phyloP scores from a whole-genome alignment of 257 asterid species.

The Solanum pimpinellifolium region DNA sequence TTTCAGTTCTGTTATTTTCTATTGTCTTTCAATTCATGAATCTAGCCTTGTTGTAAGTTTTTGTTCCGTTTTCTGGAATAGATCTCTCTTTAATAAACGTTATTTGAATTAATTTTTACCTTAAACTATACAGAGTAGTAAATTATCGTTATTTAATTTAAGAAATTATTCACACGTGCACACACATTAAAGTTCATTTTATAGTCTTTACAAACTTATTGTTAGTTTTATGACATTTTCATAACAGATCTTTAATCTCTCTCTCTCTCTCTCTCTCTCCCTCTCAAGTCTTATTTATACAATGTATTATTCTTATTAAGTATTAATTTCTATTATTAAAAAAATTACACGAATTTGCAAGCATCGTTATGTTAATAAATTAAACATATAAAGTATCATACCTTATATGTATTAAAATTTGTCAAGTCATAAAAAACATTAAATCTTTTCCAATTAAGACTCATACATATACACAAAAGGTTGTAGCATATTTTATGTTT shows the following conservation, averaged over 20 bases:
- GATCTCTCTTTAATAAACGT: neutral
- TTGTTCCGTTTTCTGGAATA: neutral
- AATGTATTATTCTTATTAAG: neutral
- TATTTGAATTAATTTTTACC: neutral
- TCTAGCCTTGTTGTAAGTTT: neutral
- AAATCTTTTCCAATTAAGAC: too few relatives aligned
- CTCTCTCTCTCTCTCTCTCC: too few relatives aligned
- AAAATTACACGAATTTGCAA: too few relatives aligned
- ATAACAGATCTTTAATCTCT: neutral
- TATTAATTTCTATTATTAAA: too few relatives aligned
- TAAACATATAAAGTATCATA: neutral
- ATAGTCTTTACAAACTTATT: neutral
- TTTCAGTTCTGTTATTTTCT: too few relatives aligned
- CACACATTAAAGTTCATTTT: neutral
- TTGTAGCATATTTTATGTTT: too few relatives aligned
- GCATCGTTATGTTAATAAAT: too few relatives aligned
- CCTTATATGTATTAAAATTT: too few relatives aligned
- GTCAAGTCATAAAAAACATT: too few relatives aligned
- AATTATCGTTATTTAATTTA: too few relatives aligned
- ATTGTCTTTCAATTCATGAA: neutral
- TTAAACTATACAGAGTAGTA: neutral
- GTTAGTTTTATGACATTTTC: neutral
- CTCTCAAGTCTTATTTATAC: too few relatives aligned
- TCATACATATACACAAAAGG: too few relatives aligned
- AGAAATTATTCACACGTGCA: neutral